phyloP scores from a whole-genome alignment of 2,329 filamentous ascomycete species.

The Fusarium abutilonis region DNA sequence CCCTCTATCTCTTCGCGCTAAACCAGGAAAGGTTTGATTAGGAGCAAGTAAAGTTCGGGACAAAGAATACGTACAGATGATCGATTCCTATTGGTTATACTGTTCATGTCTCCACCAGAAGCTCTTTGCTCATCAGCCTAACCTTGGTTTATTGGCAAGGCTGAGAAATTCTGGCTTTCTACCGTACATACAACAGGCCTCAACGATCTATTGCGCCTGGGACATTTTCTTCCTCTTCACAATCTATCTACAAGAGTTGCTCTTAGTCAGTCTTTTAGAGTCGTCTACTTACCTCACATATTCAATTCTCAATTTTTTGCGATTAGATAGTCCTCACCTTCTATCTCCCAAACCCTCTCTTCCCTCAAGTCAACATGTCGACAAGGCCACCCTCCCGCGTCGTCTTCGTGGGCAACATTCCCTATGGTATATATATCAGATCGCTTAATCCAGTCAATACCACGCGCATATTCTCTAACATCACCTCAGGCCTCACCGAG shows the following conservation, averaged over 20 bases:
- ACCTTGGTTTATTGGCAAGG: conserved; percentile 36
- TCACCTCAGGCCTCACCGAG: conserved; percentile 82
- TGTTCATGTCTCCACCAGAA: conserved; percentile 11
- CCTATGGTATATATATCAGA: conserved; percentile 69
- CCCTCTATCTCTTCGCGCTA: conserved; percentile 21
- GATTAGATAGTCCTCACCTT: neutral
- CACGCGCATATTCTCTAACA: conserved; percentile 36
- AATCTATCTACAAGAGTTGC: neutral
- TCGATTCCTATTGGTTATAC: conserved; percentile 17
- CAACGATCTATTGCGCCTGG: conserved; percentile 1
- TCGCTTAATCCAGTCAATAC: neutral
- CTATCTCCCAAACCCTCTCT: neutral
- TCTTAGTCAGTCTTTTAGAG: neutral
- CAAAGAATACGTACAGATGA: conserved; percentile 3
- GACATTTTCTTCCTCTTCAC: neutral
- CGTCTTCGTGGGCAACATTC: conserved; percentile 86
- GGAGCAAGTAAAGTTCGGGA: conserved; percentile 7
- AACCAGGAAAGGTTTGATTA: conserved; percentile 19
- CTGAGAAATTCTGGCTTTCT: conserved; percentile 41
- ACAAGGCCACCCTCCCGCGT: conserved; percentile 80
- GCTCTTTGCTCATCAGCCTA: conserved; percentile 36
- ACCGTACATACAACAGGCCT: conserved; percentile 3
- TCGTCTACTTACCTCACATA: neutral
- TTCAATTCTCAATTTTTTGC: neutral
- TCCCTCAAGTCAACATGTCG: conserved; percentile 61